A percentile compares a stretch with the other conserved stretches of the same genome.
phyloP scores from a whole-genome alignment of 192 early-diverging fungal genomes.

The Gaertneriomyces semiglobifer region DNA sequence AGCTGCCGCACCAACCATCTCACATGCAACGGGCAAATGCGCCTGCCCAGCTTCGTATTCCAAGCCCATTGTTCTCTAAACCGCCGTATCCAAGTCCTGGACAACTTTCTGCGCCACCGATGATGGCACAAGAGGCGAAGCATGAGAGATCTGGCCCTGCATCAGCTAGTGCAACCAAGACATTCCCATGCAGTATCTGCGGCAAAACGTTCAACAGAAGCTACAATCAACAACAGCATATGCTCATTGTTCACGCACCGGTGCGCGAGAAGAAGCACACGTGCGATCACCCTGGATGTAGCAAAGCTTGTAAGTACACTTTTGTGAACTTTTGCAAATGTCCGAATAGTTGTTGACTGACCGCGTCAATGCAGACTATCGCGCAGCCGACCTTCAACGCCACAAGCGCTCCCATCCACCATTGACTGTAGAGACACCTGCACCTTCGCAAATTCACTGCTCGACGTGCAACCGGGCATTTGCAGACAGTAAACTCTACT shows the following conservation, averaged over 20 bases:
- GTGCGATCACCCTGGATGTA: neutral
- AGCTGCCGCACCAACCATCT: too few species aligned
- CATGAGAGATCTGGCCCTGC: too few species aligned
- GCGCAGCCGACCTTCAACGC: conserved; percentile 4
- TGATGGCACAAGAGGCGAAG: too few species aligned
- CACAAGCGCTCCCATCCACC: neutral
- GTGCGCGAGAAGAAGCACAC: conserved; percentile 1
- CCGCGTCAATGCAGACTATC: neutral
- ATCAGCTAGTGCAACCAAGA: neutral
- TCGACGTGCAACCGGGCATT: too few species aligned
- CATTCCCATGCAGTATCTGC: neutral
- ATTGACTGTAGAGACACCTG: too few species aligned
- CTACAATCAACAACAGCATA: conserved; percentile 13
- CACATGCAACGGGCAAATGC: too few species aligned
- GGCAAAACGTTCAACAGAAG: conserved; percentile 1
- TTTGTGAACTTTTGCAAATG: neutral
- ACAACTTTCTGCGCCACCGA: too few species aligned
- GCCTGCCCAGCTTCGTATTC: too few species aligned
- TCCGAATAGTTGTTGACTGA: neutral
- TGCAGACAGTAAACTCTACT: too few species aligned
- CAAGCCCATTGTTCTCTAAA: too few species aligned
- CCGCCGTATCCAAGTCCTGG: too few species aligned
- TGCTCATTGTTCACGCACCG: conserved; percentile 11
- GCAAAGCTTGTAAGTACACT: conserved; percentile 1
- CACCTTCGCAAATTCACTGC: too few species aligned